Percentiles rank a stretch among this genome's conserved stretches.
Evolutionary conservation across 768 basidiomycete genomes (phyloP).

Genomic region (Rubroboletus satanas): DNA sequence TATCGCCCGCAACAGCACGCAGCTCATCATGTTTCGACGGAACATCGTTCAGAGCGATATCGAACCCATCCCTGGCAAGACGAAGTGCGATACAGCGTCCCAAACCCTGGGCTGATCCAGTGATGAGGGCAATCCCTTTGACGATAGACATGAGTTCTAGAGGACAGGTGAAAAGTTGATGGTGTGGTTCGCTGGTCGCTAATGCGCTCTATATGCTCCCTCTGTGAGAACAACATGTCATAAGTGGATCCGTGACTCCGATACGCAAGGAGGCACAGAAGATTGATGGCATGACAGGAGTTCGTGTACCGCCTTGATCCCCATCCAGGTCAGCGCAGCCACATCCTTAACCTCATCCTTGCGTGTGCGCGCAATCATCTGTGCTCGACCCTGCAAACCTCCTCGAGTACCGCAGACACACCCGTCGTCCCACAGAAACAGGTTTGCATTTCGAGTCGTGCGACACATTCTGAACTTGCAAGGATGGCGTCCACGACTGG

Average conservation of each 20-base stretch:
- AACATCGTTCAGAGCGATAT: constrained; percentile 31
- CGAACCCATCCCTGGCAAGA: constrained; percentile 21
- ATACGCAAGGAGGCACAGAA: background rate
- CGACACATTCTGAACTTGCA: background rate
- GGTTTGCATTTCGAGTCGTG: background rate
- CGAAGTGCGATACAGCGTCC: constrained; percentile 22
- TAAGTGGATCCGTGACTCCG: background rate
- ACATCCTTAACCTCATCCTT: background rate
- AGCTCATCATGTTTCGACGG: constrained; percentile 12
- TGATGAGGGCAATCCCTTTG: constrained; percentile 32
- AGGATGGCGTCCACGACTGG: background rate
- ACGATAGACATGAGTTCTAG: constrained; percentile 1
- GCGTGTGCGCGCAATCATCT: background rate
- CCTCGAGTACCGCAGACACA: background rate
- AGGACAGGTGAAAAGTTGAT: background rate
- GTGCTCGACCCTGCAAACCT: background rate
- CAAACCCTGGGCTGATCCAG: constrained; percentile 30
- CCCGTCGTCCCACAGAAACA: background rate
- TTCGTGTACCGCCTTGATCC: too few relatives aligned
- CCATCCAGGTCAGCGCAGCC: background rate
- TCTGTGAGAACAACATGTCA: background rate
- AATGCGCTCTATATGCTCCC: background rate
- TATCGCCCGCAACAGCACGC: constrained; percentile 7
- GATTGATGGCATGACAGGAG: background rate
- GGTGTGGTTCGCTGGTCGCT: too few relatives aligned